phyloP scores from a whole-genome alignment of 768 basidiomycete genomes.

The Rhizopogon vesiculosus region DNA sequence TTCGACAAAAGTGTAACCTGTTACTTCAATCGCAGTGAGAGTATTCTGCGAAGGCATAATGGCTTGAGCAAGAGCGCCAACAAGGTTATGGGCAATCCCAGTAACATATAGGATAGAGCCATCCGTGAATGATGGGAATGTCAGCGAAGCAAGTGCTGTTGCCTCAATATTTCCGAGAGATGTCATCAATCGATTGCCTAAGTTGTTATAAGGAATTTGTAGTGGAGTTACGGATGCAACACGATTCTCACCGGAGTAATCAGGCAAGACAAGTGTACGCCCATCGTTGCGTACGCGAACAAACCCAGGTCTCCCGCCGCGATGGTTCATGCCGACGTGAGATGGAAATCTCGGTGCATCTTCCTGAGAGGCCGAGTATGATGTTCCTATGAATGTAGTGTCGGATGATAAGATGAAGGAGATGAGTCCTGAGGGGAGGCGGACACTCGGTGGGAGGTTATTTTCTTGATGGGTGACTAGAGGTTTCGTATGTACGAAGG shows the following conservation, averaged over 20 bases:
- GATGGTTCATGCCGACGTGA: slow-evolving; percentile 64
- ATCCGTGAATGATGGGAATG: slow-evolving; percentile 47
- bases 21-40: slow-evolving; percentile 44
- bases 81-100: slow-evolving; percentile 46
- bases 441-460: slow-evolving; percentile 29
- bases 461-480: slow-evolving; percentile 30
- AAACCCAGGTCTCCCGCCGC: slow-evolving; percentile 59
- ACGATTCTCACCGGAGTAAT: slow-evolving; percentile 44
- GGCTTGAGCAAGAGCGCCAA: slow-evolving; percentile 34
- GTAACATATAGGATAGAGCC: slow-evolving; percentile 66
- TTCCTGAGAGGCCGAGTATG: slow-evolving; percentile 34
- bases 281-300: slow-evolving; percentile 51
- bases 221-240: slow-evolving; percentile 1
- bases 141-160: slow-evolving; percentile 51
- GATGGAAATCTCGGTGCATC: slow-evolving; percentile 41
- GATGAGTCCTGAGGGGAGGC: slow-evolving; percentile 47
- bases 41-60: slow-evolving; percentile 56
- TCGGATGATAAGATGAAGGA: slow-evolving; percentile 46
- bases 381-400: slow-evolving; percentile 55
- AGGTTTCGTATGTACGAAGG: slow-evolving; percentile 36
- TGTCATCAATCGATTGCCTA: slow-evolving; percentile 59
- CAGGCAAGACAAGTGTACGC: slow-evolving; percentile 53
- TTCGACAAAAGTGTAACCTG: slow-evolving; percentile 48
- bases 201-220: background rate
- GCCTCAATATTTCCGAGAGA: slow-evolving; percentile 63